Evolutionary conservation across 176 grass and related monocot genomes (phyloP), one percentile per base, ranked within the genome.

Genomic region (Panicum miliaceum): DNA sequence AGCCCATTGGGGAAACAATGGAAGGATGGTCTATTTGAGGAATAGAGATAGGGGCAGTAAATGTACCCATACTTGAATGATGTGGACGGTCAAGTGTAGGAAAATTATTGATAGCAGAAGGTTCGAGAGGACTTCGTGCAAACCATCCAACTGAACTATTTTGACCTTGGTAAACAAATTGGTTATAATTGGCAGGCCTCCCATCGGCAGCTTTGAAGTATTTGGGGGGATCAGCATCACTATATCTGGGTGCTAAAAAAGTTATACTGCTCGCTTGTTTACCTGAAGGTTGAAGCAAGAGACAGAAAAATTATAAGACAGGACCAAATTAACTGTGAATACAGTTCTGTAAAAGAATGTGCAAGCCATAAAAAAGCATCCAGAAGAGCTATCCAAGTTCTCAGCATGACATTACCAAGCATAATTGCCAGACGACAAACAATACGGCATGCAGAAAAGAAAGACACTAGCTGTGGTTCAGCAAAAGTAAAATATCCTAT

Each of bases 71-170:
- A 87, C 67, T 71, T 68, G 73, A 57, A 64, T 69, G 65, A 47
- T 71, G 57, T 50, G 71, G 40, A 69, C 34, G 83, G 38, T 89
- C 83, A 75, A 56, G 56, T 38, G 56, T 77, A 82, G 84, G 27
- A 68, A 82, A 82, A 76, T 71, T 78, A 85, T 65, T 76, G 66
- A 81, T 51, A 32, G 59, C 67, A 77, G 68, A 80, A 61, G 64
- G 68, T 51, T 82, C 71, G 38, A 83, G 7, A 46, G 74, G 47
- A 53, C 64, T 75, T 80, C 29, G 85, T 87, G 81, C 78, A 83
- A 88, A 88, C 85, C 87, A 92, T 64, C 82, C 70, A 19, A 42
- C 42, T 54, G 87, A 75, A 84, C 47, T 90, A 77, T 63, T 86
- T 46, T 63, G 85, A 84, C 81, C 43, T 35, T 75, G 78, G 75